Evolutionary conservation across 2,329 filamentous ascomycete species (phyloP).

Genomic region (Aspergillus glaucus): DNA sequence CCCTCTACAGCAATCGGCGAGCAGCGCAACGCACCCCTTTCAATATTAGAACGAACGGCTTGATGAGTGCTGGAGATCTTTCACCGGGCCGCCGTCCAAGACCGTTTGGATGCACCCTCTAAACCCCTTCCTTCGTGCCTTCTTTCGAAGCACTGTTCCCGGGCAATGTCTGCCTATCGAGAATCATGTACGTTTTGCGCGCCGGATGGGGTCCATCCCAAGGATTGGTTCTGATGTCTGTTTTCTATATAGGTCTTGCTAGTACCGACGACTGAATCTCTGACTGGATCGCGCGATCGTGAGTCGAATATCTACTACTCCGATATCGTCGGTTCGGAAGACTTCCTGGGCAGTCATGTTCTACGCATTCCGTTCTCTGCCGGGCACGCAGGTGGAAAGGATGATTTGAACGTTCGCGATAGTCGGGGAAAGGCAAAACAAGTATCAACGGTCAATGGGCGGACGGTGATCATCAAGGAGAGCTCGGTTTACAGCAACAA

Average conservation of each 20-base stretch:
- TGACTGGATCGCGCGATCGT: constrained; percentile 79
- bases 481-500: constrained; percentile 92
- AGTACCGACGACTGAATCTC: constrained; percentile 85
- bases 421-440: constrained; percentile 89
- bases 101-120: constrained; percentile 83
- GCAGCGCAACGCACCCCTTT: constrained; percentile 18
- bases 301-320: constrained; percentile 71
- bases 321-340: constrained; percentile 81
- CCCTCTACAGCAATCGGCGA: constrained; percentile 20
- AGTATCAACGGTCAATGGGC: constrained; percentile 84
- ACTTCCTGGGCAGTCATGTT: constrained; percentile 95
- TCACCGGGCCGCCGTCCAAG: constrained; percentile 35
- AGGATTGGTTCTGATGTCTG: constrained; percentile 2
- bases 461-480: constrained; percentile 92
- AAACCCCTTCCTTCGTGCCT: constrained; percentile 97
- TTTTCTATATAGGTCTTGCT: constrained; percentile 62
- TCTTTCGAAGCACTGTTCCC: constrained; percentile 92
- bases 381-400: constrained; percentile 44
- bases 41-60: constrained; percentile 24
- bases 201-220: neutral
- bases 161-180: constrained; percentile 86
- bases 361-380: constrained; percentile 65
- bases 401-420: constrained; percentile 67
- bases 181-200: constrained; percentile 59
- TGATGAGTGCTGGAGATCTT: constrained; percentile 31